Base-by-base conservation (phyloP, 805 yeast species). In the Pichia deserticola region DNA sequence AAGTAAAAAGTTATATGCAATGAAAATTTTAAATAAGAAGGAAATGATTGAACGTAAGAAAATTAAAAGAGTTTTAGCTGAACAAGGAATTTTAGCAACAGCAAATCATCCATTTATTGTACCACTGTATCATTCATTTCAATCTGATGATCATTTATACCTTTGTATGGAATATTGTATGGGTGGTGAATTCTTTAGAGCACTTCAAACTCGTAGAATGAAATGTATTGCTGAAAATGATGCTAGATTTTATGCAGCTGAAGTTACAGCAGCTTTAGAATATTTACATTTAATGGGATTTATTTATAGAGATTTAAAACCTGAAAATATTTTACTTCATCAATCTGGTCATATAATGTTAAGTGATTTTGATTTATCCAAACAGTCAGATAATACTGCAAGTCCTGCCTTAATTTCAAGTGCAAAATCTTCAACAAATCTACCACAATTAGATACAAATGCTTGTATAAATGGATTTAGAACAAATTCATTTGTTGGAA, bases 101-200 rank as follows among this genome's bases (percentile, higher is more conserved):
- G 84, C 92, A 36, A 89, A 90, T 63, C 98, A 95, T 66, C 99
- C 99, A 0, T 93, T 95, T 62, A 95, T 93, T 57, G 98, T 93
- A 33, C 89, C 99, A 0, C 72, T 93, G 29, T 92, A 93, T 62
- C 99, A 93, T 66, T 89, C 97, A 0, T 93, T 93, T 71, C 99
- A 93, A 68, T 85, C 96, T 5, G 93, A 88, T 52, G 97, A 90
- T 59, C 82, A 86, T 61, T 68, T 93, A 10, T 93, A 89, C 59
- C 76, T 93, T 39, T 93, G 99, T 68, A 92, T 95, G 96, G 99
- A 93, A 65, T 93, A 92, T 61, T 93, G 99, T 63, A 89, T 93
- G 89, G 99, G 99, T 33, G 99, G 99, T 42, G 99, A 95, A 68
- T 93, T 93, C 61, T 93, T 93, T 73, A 73, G 98, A 52, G 99